Conservation (phyloP, 495 filamentous ascomycete genomes). For the Neurospora sp. region DNA sequence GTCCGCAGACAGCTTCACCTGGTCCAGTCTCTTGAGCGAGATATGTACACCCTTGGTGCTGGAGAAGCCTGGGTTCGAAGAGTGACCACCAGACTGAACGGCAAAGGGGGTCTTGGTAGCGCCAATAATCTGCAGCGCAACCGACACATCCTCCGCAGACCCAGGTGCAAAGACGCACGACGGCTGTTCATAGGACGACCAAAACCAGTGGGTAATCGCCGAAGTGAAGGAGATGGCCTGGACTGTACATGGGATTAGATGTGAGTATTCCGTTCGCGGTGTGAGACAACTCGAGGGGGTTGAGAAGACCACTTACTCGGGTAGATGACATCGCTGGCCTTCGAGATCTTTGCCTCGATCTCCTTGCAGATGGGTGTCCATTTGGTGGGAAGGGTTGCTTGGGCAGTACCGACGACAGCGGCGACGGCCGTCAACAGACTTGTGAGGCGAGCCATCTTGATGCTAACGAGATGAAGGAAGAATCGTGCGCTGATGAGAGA, state of each 20-base stretch:
- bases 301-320: background rate
- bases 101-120: constrained; percentile 26
- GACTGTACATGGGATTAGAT: background rate
- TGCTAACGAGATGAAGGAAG: background rate
- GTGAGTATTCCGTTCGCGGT: background rate
- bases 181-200: constrained; percentile 9
- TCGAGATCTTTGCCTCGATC: constrained; percentile 2
- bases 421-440: background rate
- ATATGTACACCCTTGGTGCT: constrained; percentile 24
- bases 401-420: background rate
- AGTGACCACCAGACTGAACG: constrained; percentile 36
- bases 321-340: constrained; percentile 1
- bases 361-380: constrained; percentile 1
- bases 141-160: constrained; percentile 11
- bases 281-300: background rate
- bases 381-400: background rate
- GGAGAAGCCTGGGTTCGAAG: constrained; percentile 17
- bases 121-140: constrained; percentile 11
- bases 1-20: constrained; percentile 18
- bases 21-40: constrained; percentile 15
- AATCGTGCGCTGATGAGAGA: background rate
- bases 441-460: background rate
- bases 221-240: background rate
- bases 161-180: constrained; percentile 12
- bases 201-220: constrained; percentile 13